Evolutionary conservation across 768 basidiomycete genomes (phyloP), one percentile per base, ranked within the genome.

Genomic region (Termitomyces sp.): DNA sequence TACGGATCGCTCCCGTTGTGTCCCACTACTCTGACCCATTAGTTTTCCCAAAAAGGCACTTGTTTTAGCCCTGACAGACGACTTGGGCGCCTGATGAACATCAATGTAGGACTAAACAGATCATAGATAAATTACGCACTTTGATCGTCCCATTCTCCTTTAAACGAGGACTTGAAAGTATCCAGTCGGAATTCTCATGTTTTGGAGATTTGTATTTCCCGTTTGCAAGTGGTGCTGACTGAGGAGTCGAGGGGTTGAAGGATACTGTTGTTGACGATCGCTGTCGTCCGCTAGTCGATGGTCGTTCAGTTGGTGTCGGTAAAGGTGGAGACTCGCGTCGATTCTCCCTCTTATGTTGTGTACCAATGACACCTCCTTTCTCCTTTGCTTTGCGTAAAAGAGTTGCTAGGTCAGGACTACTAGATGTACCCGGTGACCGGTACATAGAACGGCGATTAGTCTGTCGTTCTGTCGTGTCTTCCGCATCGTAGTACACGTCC

Each of bases 341-440:
- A 53, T 69, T 72, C 52, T 76, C 73, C 52, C 69, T 75, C 61
- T 71, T 73, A 68, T 71, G 62, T 61, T 66, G 71, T 40, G 64
- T 55, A 14, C 72, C 70, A 29, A 82, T 68, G 45, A 78, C 74
- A 0, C 77, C 81, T 20, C 85, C 85, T 54, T 82, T 78, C 68
- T 89, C 89, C 74, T 88, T 92, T 15, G 91, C 89, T 74, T 94
- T 95, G 63, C 88, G 82, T 57, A 95, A 73, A 57, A 97, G 80
- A 10, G 92, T 94, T 4, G 92, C 92, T 25, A 97, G 80, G 74
- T 98, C 95, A 32, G 95, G 96, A 70, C 90, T 94, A 67, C 91
- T 92, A 38, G 94, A 90, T 8, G 93, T 96, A 47, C 94, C 95
- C 11, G 91, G 82, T 20, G 91, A 89, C 60, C 95, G 82, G 72